Evolutionary conservation across 164 flowering plant genomes (phyloP), one percentile per base, ranked within the genome.

Genomic region (Nymphaea colorata): DNA sequence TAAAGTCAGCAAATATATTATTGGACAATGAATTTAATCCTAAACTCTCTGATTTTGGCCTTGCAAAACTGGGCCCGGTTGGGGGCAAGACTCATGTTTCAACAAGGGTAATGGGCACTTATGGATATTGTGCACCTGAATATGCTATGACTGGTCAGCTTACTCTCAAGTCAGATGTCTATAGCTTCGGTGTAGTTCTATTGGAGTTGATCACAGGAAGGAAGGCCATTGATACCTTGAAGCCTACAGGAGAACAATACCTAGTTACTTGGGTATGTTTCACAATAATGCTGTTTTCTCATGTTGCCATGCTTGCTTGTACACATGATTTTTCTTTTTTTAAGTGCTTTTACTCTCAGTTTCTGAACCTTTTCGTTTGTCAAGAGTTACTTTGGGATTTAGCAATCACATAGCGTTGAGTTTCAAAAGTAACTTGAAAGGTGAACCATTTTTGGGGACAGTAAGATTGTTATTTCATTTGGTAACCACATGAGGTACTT

Each of bases 31-130:
- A 90, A 42, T 90, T 88, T 69, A 72, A 81, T 64, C 85, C 92
- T 25, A 90, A 82, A 72, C 89, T 90, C 43, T 90, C 97, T 53
- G 94, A 88, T 74, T 90, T 90, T 73, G 97, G 97, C 57, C 87
- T 90, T 17, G 96, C 94, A 61, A 90, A 88, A 74, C 69, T 90
- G 71, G 96, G 90, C 17, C 96, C 96, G 57, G 92, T 88, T 68
- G 96, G 92, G 65, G 88, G 82, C 77, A 83, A 83, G 3, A 86
- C 93, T 45, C 93, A 87, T 74, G 93, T 87, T 62, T 87, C 93
- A 45, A 86, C 88, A 36, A 74, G 90, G 74, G 90, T 86, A 61
- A 86, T 86, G 90, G 93, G 93, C 51, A 87, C 93, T 4, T 86
- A 87, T 70, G 93, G 93, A 6, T 87, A 87, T 69, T 84, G 88